Evolutionary conservation across 345 rosid species (phyloP).

Genomic region (Populus deltoides): DNA sequence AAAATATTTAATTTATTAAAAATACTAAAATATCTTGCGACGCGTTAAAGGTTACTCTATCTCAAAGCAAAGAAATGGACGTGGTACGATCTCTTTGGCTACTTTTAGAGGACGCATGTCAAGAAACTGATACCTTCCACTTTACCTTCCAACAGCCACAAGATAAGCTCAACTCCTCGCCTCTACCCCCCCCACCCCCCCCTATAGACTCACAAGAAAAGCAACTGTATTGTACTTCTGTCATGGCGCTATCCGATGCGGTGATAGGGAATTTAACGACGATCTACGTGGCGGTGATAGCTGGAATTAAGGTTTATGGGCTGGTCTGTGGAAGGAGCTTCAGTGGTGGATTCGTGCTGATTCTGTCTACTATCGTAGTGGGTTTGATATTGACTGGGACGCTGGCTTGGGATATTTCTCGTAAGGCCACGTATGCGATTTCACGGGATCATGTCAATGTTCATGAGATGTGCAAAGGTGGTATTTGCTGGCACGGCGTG

Average conservation of each 20-base stretch:
- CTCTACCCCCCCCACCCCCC: background rate
- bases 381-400: constrained; percentile 60
- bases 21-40: background rate
- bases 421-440: constrained; percentile 66
- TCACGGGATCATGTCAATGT: constrained; percentile 45
- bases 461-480: constrained; percentile 79
- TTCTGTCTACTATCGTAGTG: constrained; percentile 60
- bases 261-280: constrained; percentile 77
- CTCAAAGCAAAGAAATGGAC: background rate
- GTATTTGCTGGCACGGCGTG: constrained; percentile 99
- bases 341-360: constrained; percentile 66
- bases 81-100: constrained; percentile 18
- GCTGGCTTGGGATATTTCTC: constrained; percentile 88
- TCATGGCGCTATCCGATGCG: constrained; percentile 80
- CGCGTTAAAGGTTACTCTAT: background rate
- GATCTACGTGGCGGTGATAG: constrained; percentile 80
- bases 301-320: constrained; percentile 63
- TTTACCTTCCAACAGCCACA: background rate
- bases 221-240: background rate
- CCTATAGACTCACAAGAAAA: background rate
- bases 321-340: constrained; percentile 56
- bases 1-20: background rate
- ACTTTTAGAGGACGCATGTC: constrained; percentile 5
- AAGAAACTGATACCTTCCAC: constrained; percentile 16
- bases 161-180: constrained; percentile 17